Evolutionary conservation across 257 asterid species (phyloP).

Genomic region (Euphrasia confusa): DNA sequence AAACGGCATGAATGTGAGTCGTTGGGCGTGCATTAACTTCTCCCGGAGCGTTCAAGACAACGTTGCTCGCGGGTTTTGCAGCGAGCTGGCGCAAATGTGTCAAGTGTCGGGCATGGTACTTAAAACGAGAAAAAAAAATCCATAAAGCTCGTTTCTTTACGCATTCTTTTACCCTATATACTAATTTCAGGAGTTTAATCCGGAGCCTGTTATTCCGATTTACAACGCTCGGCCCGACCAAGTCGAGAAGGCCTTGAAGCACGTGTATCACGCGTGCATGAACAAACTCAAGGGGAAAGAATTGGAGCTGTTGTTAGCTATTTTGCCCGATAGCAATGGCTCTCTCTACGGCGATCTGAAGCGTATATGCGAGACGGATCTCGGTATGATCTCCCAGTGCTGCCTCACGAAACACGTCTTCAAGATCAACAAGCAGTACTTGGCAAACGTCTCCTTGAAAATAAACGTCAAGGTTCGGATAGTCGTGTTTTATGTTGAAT

Average conservation of each 20-base stretch:
- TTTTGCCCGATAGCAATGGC: slow-evolving; percentile 91
- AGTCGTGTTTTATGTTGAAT: too few relatives aligned
- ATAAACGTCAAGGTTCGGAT: slow-evolving; percentile 78
- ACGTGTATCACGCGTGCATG: slow-evolving; percentile 69
- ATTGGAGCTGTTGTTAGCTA: slow-evolving; percentile 81
- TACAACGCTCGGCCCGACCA: slow-evolving; percentile 87
- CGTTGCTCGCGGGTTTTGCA: slow-evolving; percentile 95
- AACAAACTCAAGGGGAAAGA: slow-evolving; percentile 90
- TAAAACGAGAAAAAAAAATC: slow-evolving; percentile 17
- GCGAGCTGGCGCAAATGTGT: slow-evolving; percentile 93
- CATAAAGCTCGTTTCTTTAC: background rate
- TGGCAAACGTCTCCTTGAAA: slow-evolving; percentile 97
- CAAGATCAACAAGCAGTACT: slow-evolving; percentile 91
- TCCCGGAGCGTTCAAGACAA: slow-evolving; percentile 93
- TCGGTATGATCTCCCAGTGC: slow-evolving; percentile 89
- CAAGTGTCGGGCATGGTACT: slow-evolving; percentile 99
- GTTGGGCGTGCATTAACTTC: slow-evolving; percentile 98
- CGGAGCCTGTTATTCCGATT: slow-evolving; percentile 85
- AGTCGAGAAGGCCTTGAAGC: slow-evolving; percentile 92
- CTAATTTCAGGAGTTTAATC: slow-evolving; percentile 61
- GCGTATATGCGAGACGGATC: slow-evolving; percentile 97
- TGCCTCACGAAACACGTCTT: slow-evolving; percentile 95
- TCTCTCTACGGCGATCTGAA: slow-evolving; percentile 90
- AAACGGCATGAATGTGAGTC: slow-evolving; percentile 91
- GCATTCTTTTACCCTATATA: background rate